These are phyloP conservation scores for Cucurbita pepo DNA, from an alignment of 306 rosid genomes.

Conservation along the genomic window DNA sequence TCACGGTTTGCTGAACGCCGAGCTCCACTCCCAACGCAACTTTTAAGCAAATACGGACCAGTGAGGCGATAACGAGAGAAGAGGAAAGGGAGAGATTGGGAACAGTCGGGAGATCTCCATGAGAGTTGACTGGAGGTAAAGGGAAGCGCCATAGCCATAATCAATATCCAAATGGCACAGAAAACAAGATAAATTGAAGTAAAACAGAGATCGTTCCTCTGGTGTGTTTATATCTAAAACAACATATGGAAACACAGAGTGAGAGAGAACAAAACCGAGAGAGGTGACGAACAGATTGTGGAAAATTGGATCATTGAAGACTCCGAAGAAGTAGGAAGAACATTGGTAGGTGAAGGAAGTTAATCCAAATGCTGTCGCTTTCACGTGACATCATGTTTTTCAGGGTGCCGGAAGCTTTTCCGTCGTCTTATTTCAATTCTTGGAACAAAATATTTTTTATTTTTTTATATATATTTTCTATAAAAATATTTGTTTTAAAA, in stretches of 20 bases:
- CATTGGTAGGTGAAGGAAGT: neutral
- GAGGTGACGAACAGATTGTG: neutral
- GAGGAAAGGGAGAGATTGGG: conserved; percentile 10
- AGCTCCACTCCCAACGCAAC: conserved; percentile 2
- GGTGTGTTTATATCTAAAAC: neutral
- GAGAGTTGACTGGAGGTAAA: conserved; percentile 1
- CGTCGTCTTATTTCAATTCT: too few species aligned
- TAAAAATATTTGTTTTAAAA: too few species aligned
- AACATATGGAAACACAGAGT: neutral
- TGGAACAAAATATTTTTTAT: too few species aligned
- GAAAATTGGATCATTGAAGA: neutral
- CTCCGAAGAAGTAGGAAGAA: neutral
- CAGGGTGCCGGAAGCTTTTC: too few species aligned
- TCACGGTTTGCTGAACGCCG: conserved; percentile 10
- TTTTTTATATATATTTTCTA: too few species aligned
- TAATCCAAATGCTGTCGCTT: neutral
- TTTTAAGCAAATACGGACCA: neutral
- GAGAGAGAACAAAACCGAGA: neutral
- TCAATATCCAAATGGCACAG: neutral
- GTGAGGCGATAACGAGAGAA: neutral
- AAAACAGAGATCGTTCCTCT: neutral
- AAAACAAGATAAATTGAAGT: neutral
- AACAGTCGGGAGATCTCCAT: conserved; percentile 10
- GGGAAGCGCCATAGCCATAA: conserved; percentile 8
- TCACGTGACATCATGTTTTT: too few species aligned